Conservation (phyloP, 192 early-diverging fungal species). For the Coemansia sp. region DNA sequence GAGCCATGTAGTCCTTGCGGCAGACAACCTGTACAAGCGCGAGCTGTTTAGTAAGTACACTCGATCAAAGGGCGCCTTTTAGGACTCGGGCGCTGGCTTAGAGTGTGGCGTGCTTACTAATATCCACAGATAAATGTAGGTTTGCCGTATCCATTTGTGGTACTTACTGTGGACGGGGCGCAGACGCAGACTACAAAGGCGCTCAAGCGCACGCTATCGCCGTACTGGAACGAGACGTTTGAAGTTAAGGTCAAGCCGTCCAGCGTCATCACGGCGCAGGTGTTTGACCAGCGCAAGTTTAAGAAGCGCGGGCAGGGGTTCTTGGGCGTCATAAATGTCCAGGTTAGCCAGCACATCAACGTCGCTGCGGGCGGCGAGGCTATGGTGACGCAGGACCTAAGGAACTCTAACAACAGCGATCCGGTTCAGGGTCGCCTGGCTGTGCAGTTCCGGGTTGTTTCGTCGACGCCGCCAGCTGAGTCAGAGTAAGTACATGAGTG, state of each 20-base stretch:
- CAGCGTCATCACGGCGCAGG: conserved; percentile 87
- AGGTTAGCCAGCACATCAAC: conserved; percentile 80
- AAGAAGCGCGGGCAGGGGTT: conserved; percentile 91
- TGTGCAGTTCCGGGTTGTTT: conserved; percentile 36
- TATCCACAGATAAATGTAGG: conserved; percentile 33
- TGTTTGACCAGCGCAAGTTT: conserved; percentile 98
- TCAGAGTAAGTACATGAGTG: conserved; percentile 66
- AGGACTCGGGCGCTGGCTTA: neutral
- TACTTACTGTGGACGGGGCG: conserved; percentile 92
- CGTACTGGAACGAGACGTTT: conserved; percentile 92
- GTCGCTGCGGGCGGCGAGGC: conserved; percentile 70
- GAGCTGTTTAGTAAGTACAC: conserved; percentile 74
- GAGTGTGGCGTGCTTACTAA: neutral
- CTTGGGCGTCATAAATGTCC: conserved; percentile 85
- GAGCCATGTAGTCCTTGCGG: conserved; percentile 71
- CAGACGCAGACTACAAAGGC: conserved; percentile 90
- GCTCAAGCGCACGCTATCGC: conserved; percentile 86
- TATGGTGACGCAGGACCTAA: conserved; percentile 76
- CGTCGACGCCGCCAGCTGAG: neutral
- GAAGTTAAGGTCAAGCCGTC: conserved; percentile 45
- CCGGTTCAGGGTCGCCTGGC: conserved; percentile 80
- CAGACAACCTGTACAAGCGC: conserved; percentile 86
- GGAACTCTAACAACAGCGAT: conserved; percentile 79
- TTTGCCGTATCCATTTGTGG: conserved; percentile 94
- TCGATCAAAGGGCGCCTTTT: neutral